Evolutionary conservation across 78 protist species (phyloP), one percentile per base, ranked within the genome.

Genomic region (Dictyostelium capitatum): DNA sequence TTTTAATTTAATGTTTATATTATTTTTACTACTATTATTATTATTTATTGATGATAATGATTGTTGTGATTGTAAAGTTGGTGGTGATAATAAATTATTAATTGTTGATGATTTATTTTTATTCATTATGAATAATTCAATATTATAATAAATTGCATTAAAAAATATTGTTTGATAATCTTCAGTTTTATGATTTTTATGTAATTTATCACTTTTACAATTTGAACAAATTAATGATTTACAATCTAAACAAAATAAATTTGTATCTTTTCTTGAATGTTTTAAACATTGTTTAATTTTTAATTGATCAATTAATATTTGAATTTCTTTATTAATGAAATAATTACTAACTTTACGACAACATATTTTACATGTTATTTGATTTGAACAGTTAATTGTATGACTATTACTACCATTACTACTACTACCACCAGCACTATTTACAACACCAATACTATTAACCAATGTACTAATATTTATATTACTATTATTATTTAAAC

Each of bases 241-340:
- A 67, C 75, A 67, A 67, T 67, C 75, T 15, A 25, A 25, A 67
- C 75, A 67, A 32, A 30, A 67, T 32, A 67, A 67, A 28, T 67
- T 32, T 30, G 75, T 67, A 30, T 67, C 75, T 67, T 67, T 67
- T 67, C 75, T 67, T 30, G 19, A 20, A 67, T 67, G 75, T 67
- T 67, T 67, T 67, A 23, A 32, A 67, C 75, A 67, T 32, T 41
- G 32, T 17, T 67, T 67, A 15, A 67, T 32, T 67, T 67, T 67
- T 25, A 67, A 67, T 14, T 47, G 28, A 32, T 67, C 75, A 11
- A 67, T 8, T 5, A 67, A 23, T 6, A 67, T 32, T 32, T 67
- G 75, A 67, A 67, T 67, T n/a, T 67, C 75, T 67, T 67, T 67
- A 19, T 67, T 67, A 3, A 67, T 32, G 6, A 30, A 32, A 32